Conservation (phyloP, 2,329 filamentous ascomycete species). For the Blumeria graminis region DNA sequence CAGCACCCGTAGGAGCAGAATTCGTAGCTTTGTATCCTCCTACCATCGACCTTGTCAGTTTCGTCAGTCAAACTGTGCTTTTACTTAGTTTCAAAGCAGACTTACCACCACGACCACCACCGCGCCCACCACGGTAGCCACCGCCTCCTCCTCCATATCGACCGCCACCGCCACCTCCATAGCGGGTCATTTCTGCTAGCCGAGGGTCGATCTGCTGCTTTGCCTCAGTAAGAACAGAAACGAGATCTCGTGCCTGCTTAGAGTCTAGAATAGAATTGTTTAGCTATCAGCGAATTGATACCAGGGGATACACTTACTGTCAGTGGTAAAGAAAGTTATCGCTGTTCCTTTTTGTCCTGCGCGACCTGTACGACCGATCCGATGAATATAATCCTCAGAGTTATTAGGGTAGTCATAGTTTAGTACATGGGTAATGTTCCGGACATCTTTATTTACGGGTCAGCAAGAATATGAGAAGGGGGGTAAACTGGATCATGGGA, state of each 20-base stretch:
- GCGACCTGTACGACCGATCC: constrained; percentile 87
- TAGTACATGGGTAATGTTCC: constrained; percentile 99
- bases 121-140: constrained; percentile 40
- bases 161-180: constrained; percentile 34
- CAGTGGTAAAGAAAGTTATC: constrained; percentile 97
- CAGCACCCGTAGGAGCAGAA: constrained; percentile 28
- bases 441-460: constrained; percentile 84
- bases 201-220: constrained; percentile 97
- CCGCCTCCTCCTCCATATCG: constrained; percentile 17
- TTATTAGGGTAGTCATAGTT: constrained; percentile 99
- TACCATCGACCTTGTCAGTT: constrained; percentile 17
- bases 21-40: constrained; percentile 28
- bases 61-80: constrained; percentile 8
- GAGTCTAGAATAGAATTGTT: constrained; percentile 29
- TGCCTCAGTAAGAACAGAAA: constrained; percentile 76
- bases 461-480: constrained; percentile 44
- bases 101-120: constrained; percentile 22
- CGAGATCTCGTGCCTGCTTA: constrained; percentile 90
- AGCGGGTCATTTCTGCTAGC: constrained; percentile 87
- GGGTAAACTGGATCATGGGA: constrained; percentile 39
- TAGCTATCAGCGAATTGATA: neutral
- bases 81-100: constrained; percentile 5
- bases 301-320: constrained; percentile 46
- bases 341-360: constrained; percentile 87
- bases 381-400: constrained; percentile 93